These are phyloP conservation scores for Theobroma cacao DNA, from an alignment of 345 rosid species.

Conservation along the genomic window DNA sequence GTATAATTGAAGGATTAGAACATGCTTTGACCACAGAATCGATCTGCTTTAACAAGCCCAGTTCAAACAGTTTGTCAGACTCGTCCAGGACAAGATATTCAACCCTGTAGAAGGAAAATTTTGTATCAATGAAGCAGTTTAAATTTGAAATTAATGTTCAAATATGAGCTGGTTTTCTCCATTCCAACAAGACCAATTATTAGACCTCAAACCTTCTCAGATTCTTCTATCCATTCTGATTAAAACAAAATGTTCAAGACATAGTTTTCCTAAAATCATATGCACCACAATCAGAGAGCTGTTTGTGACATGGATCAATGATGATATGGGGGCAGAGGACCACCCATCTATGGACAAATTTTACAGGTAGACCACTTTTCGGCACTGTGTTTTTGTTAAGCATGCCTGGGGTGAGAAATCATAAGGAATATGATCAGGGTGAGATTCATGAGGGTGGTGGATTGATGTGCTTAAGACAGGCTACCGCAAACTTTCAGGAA, in stretches of 20 bases:
- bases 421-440: too few species aligned
- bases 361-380: too few species aligned
- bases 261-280: constrained; percentile 2
- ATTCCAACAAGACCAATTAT: neutral
- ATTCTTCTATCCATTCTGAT: neutral
- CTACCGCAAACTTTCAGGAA: too few species aligned
- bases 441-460: too few species aligned
- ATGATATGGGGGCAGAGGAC: too few species aligned
- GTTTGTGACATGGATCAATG: too few species aligned
- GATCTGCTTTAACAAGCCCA: constrained; percentile 78
- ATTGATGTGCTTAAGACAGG: too few species aligned
- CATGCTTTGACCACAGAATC: constrained; percentile 92
- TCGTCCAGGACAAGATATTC: constrained; percentile 96
- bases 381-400: too few species aligned
- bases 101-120: constrained; percentile 49
- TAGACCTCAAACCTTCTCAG: neutral
- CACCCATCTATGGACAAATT: too few species aligned
- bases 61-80: constrained; percentile 96
- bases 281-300: too few species aligned
- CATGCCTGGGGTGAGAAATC: too few species aligned
- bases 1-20: constrained; percentile 79
- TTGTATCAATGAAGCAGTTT: constrained; percentile 10
- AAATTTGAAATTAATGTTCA: neutral
- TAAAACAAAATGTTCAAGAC: neutral
- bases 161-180: neutral